Conservation (phyloP, 2,329 filamentous ascomycete genomes). For the Ascochyta fabae region DNA sequence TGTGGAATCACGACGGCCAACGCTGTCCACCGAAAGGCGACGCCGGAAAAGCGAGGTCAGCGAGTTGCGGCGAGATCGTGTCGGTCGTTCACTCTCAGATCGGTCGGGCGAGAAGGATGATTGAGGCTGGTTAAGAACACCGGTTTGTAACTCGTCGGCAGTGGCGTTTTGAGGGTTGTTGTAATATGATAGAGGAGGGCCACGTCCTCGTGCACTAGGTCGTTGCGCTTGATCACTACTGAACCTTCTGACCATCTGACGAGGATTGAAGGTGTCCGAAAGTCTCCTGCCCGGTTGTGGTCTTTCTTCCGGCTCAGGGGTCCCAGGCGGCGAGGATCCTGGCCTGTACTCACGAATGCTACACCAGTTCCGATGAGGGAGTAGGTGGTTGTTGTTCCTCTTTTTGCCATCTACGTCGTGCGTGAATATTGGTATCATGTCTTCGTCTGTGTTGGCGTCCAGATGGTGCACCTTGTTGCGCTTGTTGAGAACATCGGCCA, state of each 20-base stretch:
- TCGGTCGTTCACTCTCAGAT: constrained; percentile 33
- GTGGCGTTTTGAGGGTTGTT: constrained; percentile 46
- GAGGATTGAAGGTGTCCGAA: constrained; percentile 47
- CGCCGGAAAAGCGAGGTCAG: constrained; percentile 44
- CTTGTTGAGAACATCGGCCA: constrained; percentile 92
- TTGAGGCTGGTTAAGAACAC: constrained; percentile 31
- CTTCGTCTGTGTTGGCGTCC: constrained; percentile 80
- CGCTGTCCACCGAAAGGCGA: constrained; percentile 39
- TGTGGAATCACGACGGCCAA: constrained; percentile 32
- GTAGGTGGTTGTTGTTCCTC: constrained; percentile 86
- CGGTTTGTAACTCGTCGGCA: constrained; percentile 39
- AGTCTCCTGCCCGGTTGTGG: constrained; percentile 37
- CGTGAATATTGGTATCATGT: constrained; percentile 93
- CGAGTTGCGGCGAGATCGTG: constrained; percentile 43
- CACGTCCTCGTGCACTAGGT: constrained; percentile 34
- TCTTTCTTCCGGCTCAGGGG: constrained; percentile 51
- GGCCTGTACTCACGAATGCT: constrained; percentile 86
- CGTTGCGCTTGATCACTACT: constrained; percentile 37
- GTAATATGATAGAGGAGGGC: constrained; percentile 48
- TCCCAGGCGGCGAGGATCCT: constrained; percentile 69
- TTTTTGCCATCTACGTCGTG: constrained; percentile 88
- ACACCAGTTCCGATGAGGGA: constrained; percentile 95
- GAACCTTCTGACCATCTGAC: constrained; percentile 53
- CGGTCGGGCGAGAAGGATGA: constrained; percentile 48
- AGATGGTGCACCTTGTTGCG: constrained; percentile 78